These are phyloP conservation scores for Royoungia palumana DNA, from an alignment of 768 basidiomycete genomes.

Conservation along the genomic window DNA sequence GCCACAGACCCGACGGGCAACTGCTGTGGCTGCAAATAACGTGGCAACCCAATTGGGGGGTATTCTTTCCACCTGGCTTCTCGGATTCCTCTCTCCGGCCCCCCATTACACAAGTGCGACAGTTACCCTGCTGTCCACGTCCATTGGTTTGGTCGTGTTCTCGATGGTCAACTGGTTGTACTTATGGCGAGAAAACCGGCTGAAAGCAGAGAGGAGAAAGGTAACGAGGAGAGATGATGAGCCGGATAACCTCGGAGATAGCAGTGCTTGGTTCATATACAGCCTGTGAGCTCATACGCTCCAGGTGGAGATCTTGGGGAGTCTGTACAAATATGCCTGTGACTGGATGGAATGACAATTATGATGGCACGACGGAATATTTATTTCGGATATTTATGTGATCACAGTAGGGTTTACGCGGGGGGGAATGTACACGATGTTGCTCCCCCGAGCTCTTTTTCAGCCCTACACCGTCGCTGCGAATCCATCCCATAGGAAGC, in stretches of 20 bases:
- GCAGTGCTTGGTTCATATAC: conserved; percentile 56
- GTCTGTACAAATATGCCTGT: no score
- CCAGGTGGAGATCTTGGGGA: no score
- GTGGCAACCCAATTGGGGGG: conserved; percentile 56
- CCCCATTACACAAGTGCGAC: conserved; percentile 51
- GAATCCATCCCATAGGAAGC: conserved; percentile 45
- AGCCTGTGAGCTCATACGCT: conserved; percentile 30
- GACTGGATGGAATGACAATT: no score
- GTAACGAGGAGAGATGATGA: conserved; percentile 37
- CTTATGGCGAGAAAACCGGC: conserved; percentile 41
- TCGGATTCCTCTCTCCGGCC: conserved; percentile 46
- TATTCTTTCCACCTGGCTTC: conserved; percentile 60
- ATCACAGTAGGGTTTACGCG: no score
- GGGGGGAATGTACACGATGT: no score
- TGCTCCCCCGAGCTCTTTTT: conserved; percentile 47
- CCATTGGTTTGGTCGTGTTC: conserved; percentile 38
- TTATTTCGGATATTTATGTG: no score
- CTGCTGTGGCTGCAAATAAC: conserved; percentile 53
- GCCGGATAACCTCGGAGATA: conserved; percentile 43
- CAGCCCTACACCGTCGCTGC: conserved; percentile 53
- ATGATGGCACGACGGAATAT: no score
- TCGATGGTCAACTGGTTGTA: conserved; percentile 40
- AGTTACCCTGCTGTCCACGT: conserved; percentile 33
- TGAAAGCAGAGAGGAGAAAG: conserved; percentile 40
- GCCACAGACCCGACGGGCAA: conserved; percentile 55